phyloP scores from a whole-genome alignment of 257 asterid genomes.

The Nicotiana noctiflora region DNA sequence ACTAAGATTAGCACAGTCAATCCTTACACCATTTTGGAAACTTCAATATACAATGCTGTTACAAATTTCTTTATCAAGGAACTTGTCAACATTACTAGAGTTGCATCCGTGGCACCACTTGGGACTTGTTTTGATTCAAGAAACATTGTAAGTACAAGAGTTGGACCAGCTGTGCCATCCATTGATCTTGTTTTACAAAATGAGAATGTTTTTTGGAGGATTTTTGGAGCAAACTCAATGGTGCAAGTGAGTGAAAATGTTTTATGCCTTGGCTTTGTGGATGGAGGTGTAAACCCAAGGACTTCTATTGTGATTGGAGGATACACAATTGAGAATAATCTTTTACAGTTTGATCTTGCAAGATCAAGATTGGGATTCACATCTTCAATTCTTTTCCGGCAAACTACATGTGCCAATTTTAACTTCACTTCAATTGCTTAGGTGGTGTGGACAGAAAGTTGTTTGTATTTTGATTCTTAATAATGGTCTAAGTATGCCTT shows the following conservation, averaged over 20 bases:
- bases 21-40: conserved; percentile 37
- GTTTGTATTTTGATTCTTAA: background rate
- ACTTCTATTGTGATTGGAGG: conserved; percentile 40
- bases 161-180: conserved; percentile 41
- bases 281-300: conserved; percentile 21
- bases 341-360: conserved; percentile 46
- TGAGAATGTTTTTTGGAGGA: conserved; percentile 34
- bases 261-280: conserved; percentile 24
- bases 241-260: conserved; percentile 22
- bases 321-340: conserved; percentile 41
- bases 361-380: conserved; percentile 33
- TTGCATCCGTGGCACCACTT: conserved; percentile 26
- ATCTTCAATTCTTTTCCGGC: conserved; percentile 32
- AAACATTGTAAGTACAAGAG: conserved; percentile 34
- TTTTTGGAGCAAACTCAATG: conserved; percentile 52
- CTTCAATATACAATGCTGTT: conserved; percentile 34
- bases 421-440: conserved; percentile 10
- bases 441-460: background rate
- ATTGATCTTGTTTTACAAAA: conserved; percentile 33
- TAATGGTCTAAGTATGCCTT: background rate
- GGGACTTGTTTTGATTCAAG: conserved; percentile 29
- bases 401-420: conserved; percentile 23
- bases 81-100: conserved; percentile 30
- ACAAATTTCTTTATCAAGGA: conserved; percentile 23
- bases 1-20: conserved; percentile 47